Conservation (phyloP, 2,329 filamentous ascomycete genomes). For the Tolypocladium tundrense region DNA sequence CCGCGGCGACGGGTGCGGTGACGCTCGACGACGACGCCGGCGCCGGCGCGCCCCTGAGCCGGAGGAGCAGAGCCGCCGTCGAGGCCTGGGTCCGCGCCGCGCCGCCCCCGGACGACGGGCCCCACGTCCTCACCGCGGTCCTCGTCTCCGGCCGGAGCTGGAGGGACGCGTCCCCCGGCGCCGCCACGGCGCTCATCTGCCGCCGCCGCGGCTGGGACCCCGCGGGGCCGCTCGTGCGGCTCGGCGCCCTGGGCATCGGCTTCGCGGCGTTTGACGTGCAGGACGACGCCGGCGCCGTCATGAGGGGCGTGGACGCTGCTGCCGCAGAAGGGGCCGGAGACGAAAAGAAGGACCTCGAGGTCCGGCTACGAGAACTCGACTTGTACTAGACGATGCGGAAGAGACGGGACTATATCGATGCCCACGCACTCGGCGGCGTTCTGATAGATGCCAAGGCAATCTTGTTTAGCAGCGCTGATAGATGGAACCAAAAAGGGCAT, state of each 20-base stretch:
- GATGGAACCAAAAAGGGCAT: background rate
- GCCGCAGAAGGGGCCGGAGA: conserved; percentile 6
- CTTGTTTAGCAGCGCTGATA: background rate
- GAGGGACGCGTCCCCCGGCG: conserved; percentile 10
- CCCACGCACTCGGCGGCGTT: background rate
- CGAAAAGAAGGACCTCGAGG: conserved; percentile 13
- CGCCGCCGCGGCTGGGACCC: conserved; percentile 15
- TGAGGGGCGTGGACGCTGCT: conserved; percentile 15
- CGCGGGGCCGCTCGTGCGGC: conserved; percentile 16
- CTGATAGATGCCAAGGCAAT: background rate
- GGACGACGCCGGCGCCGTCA: conserved; percentile 12
- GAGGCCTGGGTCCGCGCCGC: conserved; percentile 11
- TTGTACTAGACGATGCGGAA: conserved; percentile 16
- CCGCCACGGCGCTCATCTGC: conserved; percentile 19
- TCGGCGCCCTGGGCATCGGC: conserved; percentile 18
- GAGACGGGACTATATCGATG: background rate
- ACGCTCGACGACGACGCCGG: conserved; percentile 2
- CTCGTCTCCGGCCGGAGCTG: conserved; percentile 21
- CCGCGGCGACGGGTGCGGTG: background rate
- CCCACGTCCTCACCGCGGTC: conserved; percentile 15
- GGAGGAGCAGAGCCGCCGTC: conserved; percentile 9
- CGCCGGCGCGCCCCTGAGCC: conserved; percentile 8
- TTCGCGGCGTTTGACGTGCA: conserved; percentile 14
- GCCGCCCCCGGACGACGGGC: conserved; percentile 2
- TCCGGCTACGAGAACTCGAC: conserved; percentile 22